These are phyloP conservation scores for Penicillium mononematosum DNA, from an alignment of 495 filamentous ascomycete species.

Conservation along the genomic window DNA sequence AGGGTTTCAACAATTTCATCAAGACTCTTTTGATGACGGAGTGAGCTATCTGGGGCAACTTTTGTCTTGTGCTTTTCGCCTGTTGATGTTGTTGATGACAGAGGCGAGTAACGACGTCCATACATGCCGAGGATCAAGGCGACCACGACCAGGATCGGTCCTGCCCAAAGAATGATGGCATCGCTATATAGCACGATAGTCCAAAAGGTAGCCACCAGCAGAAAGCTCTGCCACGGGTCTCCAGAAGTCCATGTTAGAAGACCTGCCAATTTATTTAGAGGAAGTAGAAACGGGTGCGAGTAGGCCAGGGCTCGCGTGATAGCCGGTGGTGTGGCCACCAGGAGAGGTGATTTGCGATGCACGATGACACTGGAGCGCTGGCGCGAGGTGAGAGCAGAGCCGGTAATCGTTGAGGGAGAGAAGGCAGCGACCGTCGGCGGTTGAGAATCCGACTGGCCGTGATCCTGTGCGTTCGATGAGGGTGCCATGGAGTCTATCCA, in stretches of 20 bases:
- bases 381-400: slow-evolving; percentile 65
- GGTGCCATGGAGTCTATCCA: slow-evolving; percentile 63
- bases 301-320: slow-evolving; percentile 91
- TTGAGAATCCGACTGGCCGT: slow-evolving; percentile 45
- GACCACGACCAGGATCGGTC: slow-evolving; percentile 77
- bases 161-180: slow-evolving; percentile 69
- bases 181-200: slow-evolving; percentile 81
- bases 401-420: slow-evolving; percentile 73
- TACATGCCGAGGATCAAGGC: slow-evolving; percentile 90
- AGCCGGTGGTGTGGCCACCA: slow-evolving; percentile 90
- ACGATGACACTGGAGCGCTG: slow-evolving; percentile 89
- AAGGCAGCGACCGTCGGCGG: slow-evolving; percentile 81
- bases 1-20: slow-evolving; percentile 96
- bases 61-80: slow-evolving; percentile 55
- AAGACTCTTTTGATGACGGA: slow-evolving; percentile 76
- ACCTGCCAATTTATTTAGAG: slow-evolving; percentile 77
- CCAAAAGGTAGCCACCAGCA: slow-evolving; percentile 85
- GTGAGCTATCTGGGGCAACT: slow-evolving; percentile 57
- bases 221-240: slow-evolving; percentile 95
- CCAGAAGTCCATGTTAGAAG: slow-evolving; percentile 89
- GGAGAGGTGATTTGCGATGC: slow-evolving; percentile 90
- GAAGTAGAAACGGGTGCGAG: slow-evolving; percentile 87
- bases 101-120: slow-evolving; percentile 78
- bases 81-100: slow-evolving; percentile 80
- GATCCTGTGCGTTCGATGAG: slow-evolving; percentile 40